phyloP scores from a whole-genome alignment of 2,329 filamentous ascomycete genomes.

The Verticillium isaacii region DNA sequence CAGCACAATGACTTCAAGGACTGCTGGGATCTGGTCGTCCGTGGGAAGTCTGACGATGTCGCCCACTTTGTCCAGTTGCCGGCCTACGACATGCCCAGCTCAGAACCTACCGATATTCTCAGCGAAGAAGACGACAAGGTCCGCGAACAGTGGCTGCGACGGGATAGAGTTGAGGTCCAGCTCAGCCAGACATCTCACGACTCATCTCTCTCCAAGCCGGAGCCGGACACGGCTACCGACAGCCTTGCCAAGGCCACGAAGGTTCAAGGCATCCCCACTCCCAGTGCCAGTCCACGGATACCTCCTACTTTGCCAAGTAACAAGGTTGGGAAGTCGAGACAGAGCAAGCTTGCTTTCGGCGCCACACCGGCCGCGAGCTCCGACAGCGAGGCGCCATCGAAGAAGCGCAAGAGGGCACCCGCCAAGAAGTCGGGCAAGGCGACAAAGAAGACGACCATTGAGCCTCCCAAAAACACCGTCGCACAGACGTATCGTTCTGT shows the following conservation, averaged over 20 bases:
- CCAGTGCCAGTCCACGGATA: conserved; percentile 50
- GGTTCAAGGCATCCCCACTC: conserved; percentile 50
- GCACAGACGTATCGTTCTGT: conserved; percentile 40
- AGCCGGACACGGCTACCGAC: conserved; percentile 23
- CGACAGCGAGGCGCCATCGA: conserved; percentile 17
- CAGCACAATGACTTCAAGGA: conserved; percentile 80
- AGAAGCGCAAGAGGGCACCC: conserved; percentile 19
- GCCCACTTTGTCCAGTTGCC: conserved; percentile 65
- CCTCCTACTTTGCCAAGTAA: conserved; percentile 34
- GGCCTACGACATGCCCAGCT: conserved; percentile 52
- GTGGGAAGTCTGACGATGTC: conserved; percentile 82
- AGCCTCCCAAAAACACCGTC: conserved; percentile 31
- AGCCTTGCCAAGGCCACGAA: conserved; percentile 32
- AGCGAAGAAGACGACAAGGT: conserved; percentile 37
- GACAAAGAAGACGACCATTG: conserved; percentile 27
- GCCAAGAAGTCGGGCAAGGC: conserved; percentile 27
- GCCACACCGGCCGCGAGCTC: conserved; percentile 6
- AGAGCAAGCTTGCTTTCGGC: conserved; percentile 44
- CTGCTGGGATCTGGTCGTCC: conserved; percentile 88
- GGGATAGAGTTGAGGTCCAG: conserved; percentile 35
- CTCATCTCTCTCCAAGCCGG: conserved; percentile 27
- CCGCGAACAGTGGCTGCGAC: conserved; percentile 28
- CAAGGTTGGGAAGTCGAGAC: conserved; percentile 38
- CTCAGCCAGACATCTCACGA: conserved; percentile 22
- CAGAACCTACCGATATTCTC: conserved; percentile 42